Evolutionary conservation across 305 asterid species (phyloP).

Genomic region (Rubia balearica): DNA sequence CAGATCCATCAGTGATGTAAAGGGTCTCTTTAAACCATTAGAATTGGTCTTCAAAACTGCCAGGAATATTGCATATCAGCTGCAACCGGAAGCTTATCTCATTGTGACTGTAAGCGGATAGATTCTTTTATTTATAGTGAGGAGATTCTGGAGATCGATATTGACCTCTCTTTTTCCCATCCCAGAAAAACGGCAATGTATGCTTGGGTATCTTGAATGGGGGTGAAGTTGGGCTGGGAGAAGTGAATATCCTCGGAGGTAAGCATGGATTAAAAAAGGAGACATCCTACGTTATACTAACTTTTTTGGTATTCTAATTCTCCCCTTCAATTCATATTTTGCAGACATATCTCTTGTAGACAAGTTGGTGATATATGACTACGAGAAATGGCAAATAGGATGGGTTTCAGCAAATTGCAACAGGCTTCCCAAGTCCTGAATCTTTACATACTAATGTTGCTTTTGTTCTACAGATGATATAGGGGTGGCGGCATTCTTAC

Average conservation of each 20-base stretch:
- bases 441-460: conserved; percentile 18
- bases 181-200: conserved; percentile 64
- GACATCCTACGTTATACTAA: neutral
- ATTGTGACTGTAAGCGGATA: conserved; percentile 47
- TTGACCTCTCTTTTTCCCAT: neutral
- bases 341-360: conserved; percentile 73
- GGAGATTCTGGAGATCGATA: neutral
- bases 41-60: conserved; percentile 42
- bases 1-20: conserved; percentile 55
- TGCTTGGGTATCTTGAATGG: conserved; percentile 88
- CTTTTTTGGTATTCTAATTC: conserved; percentile 16
- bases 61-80: conserved; percentile 46
- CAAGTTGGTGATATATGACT: conserved; percentile 77
- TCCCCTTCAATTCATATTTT: conserved; percentile 3
- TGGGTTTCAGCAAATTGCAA: conserved; percentile 77
- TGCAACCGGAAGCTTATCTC: conserved; percentile 71
- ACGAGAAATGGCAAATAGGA: conserved; percentile 62
- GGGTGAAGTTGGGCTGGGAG: conserved; percentile 50
- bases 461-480: conserved; percentile 20
- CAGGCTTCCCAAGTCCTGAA: conserved; percentile 63
- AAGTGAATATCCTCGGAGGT: conserved; percentile 75
- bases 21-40: conserved; percentile 58
- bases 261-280: conserved; percentile 5
- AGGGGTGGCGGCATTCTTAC: conserved; percentile 37
- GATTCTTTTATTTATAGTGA: neutral